Evolutionary conservation across 2,329 filamentous ascomycete species (phyloP), one percentile per base, ranked within the genome.

Genomic region (Hymenoscyphus infarciens): DNA sequence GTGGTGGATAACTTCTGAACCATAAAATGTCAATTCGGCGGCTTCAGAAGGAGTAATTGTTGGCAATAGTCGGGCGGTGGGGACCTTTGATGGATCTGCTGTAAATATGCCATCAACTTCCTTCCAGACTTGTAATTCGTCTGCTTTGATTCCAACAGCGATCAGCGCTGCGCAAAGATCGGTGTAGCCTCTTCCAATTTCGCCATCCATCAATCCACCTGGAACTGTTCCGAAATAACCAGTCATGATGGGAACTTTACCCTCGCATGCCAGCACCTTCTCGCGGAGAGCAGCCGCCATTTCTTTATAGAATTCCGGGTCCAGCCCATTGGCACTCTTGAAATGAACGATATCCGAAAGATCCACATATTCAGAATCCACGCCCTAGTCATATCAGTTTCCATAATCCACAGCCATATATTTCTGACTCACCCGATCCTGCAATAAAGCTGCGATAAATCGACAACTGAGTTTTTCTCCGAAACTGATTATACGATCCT

Each of bases 111-210:
- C 93, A 75, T 99, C 95, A 6, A 99, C 95, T 75, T 99, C 95
- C 79, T 99, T 99, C 95, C 95, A 98, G 67, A 99, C 90, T 76
- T 99, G 95, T 59, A 99, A 83, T 76, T 99, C 95, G 60, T 88
- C 81, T 0, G 95, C 95, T 70, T 86, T 82, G n/a, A 96, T 80
- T 3, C 92, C 94, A 10, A 99, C 94, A 1, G 95, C 92, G 59
- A 93, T 88, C 16, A 99, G 81, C 5, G 95, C 93, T 13, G 95
- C 94, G 75, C 95, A 98, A 56, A 99, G 84, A 77, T 99, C 95
- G 10, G 95, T 98, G 77, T 99, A 99, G 33, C 95, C 95, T 70
- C 95, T 89, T 22, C 95, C 95, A 67, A 99, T 91, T 70, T 96
- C 90, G 52, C 86, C 86, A 70, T 94, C 90, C 70, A 99, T 86